Conservation (phyloP, 495 filamentous ascomycete genomes). For the Penicillium lividum region DNA sequence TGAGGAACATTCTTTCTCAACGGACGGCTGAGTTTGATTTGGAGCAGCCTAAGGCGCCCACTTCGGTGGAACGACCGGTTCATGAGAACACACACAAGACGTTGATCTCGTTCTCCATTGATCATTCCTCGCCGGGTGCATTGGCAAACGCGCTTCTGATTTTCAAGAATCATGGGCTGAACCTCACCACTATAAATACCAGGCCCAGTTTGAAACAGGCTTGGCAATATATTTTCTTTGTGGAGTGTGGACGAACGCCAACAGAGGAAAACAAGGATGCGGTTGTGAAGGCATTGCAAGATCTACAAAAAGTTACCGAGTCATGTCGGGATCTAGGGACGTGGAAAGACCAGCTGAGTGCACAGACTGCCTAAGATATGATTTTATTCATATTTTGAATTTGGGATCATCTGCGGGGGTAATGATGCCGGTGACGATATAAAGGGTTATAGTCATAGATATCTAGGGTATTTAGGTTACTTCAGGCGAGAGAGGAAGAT, state of each 20-base stretch:
- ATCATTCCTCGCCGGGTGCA: conserved; percentile 74
- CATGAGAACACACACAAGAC: conserved; percentile 57
- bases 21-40: conserved; percentile 22
- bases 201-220: conserved; percentile 71
- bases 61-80: conserved; percentile 8
- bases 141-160: conserved; percentile 77
- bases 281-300: conserved; percentile 28
- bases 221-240: conserved; percentile 95
- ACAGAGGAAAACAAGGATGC: conserved; percentile 30
- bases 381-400: not conserved
- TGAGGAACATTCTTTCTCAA: conserved; percentile 51
- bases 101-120: conserved; percentile 77
- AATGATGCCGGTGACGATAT: not conserved
- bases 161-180: conserved; percentile 70
- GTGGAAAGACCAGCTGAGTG: conserved; percentile 42
- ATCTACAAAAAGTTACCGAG: conserved; percentile 35
- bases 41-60: conserved; percentile 18
- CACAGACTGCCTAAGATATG: conserved; percentile 1
- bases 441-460: not conserved
- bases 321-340: conserved; percentile 43
- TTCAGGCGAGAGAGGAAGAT: conserved; percentile 1
- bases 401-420: conserved; percentile 5
- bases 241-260: conserved; percentile 71
- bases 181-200: conserved; percentile 88
- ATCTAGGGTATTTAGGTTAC: conserved; percentile 1